These are phyloP conservation scores for Trichophyton rubrum DNA, from an alignment of 2,329 filamentous ascomycete genomes.

Conservation along the genomic window DNA sequence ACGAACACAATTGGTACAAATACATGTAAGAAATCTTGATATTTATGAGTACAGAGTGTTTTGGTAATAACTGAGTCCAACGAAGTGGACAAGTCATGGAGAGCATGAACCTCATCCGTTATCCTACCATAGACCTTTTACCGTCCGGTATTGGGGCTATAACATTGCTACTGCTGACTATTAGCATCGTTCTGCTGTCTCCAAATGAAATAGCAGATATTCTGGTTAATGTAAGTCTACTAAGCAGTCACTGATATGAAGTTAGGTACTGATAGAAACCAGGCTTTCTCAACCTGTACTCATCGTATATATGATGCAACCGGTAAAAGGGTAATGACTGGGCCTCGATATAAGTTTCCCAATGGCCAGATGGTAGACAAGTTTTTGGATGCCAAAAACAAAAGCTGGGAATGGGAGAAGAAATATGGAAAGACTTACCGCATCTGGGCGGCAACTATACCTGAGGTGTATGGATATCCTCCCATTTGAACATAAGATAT, in stretches of 20 bases:
- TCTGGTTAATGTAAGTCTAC: background rate
- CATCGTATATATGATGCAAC: background rate
- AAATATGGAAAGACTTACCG: conserved; percentile 3
- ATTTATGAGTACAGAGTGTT: background rate
- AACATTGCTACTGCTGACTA: background rate
- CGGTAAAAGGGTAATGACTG: background rate
- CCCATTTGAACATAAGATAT: background rate
- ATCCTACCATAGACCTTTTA: background rate
- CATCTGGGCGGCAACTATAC: conserved; percentile 1
- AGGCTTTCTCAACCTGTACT: background rate
- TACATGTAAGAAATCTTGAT: background rate
- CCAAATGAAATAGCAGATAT: background rate
- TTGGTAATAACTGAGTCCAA: too few relatives aligned
- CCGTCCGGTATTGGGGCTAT: background rate
- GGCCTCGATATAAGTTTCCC: background rate
- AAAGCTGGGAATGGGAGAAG: conserved; percentile 4
- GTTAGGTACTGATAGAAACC: background rate
- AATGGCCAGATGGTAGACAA: conserved; percentile 2
- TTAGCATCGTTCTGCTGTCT: background rate
- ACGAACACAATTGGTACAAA: background rate
- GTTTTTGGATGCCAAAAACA: background rate
- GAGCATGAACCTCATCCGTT: background rate
- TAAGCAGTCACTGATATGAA: background rate
- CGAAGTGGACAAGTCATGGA: too few relatives aligned
- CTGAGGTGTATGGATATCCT: background rate